phyloP scores from a whole-genome alignment of 2,329 filamentous ascomycete genomes.

The Aspergillus candidus region DNA sequence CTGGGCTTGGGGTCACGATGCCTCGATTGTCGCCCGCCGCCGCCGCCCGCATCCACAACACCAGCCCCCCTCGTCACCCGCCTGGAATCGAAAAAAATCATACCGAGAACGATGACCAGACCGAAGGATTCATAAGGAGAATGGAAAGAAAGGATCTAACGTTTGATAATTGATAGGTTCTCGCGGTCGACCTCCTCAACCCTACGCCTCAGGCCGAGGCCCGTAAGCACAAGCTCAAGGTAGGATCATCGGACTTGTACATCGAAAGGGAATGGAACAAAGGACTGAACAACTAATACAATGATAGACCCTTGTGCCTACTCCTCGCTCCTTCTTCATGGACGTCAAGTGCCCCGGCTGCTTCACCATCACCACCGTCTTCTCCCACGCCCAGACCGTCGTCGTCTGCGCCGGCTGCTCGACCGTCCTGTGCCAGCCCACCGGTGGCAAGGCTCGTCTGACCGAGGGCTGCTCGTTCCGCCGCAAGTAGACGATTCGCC shows the following conservation, averaged over 20 bases:
- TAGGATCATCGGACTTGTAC: slow-evolving; percentile 43
- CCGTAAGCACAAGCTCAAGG: slow-evolving; percentile 99
- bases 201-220: slow-evolving; percentile 95
- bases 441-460: slow-evolving; percentile 96
- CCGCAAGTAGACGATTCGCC: slow-evolving; percentile 72
- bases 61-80: neutral
- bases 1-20: no score
- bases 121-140: slow-evolving; percentile 9
- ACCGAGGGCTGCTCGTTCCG: slow-evolving; percentile 99
- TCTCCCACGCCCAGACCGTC: slow-evolving; percentile 99
- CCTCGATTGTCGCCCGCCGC: slow-evolving; percentile 4
- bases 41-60: slow-evolving; percentile 2
- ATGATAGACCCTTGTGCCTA: slow-evolving; percentile 85
- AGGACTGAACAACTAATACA: slow-evolving; percentile 5
- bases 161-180: slow-evolving; percentile 61
- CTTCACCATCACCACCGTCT: slow-evolving; percentile 99
- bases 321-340: slow-evolving; percentile 99
- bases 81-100: slow-evolving; percentile 7
- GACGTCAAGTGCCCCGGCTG: slow-evolving; percentile 99
- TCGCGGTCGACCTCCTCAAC: slow-evolving; percentile 99
- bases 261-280: slow-evolving; percentile 3
- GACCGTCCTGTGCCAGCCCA: slow-evolving; percentile 98
- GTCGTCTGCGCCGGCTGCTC: slow-evolving; percentile 99
- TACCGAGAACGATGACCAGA: neutral
- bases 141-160: slow-evolving; percentile 9